Evolutionary conservation across 2,329 filamentous ascomycete genomes (phyloP), one percentile per base, ranked within the genome.

Genomic region (Thyridium curvatum): DNA sequence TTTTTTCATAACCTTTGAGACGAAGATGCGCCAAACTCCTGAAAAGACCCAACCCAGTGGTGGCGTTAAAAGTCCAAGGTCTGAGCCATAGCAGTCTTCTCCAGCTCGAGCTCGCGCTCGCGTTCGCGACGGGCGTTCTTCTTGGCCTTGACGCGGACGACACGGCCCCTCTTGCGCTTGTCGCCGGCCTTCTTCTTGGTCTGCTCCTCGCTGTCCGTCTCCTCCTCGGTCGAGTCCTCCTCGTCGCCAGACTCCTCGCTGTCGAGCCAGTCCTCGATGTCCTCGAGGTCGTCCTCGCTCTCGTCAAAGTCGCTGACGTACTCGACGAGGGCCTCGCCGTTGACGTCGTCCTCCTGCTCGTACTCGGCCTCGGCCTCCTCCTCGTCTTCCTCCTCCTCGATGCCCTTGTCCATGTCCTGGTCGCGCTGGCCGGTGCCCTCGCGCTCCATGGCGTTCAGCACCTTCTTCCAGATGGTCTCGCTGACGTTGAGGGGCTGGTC

Each of bases 381-480:
- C 29, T 82, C 77, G 35, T 86, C 79, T 4, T 86, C 83, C 18
- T 89, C 86, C 29, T 86, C 81, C 49, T 86, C 82, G 46, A 94
- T 80, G 9, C 90, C 91, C 51, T 90, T 82, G 59, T 96, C 91
- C 59, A 93, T 63, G 60, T 97, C 91, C 65, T 89, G 79, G 59
- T 96, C 91, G 39, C 87, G 73, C 47, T 78, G 72, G 33, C 84
- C 91, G 54, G 94, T 82, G 42, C 91, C 90, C 52, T 84, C 84
- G 51, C 85, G 77, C 74, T 98, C 93, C 63, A 98, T 73, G 4
- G 88, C 88, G 45, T 82, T 81, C 51, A 98, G 79, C 8, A 98
- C 93, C 75, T 90, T 94, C 76, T 94, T 94, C 93, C 93, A 98
- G 45, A 98, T 88, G 12, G 78, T 75, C 61, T 96, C 89, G 61